Evolutionary conservation across 2,329 filamentous ascomycete genomes (phyloP).

Genomic region (Aureobasidium sp.): DNA sequence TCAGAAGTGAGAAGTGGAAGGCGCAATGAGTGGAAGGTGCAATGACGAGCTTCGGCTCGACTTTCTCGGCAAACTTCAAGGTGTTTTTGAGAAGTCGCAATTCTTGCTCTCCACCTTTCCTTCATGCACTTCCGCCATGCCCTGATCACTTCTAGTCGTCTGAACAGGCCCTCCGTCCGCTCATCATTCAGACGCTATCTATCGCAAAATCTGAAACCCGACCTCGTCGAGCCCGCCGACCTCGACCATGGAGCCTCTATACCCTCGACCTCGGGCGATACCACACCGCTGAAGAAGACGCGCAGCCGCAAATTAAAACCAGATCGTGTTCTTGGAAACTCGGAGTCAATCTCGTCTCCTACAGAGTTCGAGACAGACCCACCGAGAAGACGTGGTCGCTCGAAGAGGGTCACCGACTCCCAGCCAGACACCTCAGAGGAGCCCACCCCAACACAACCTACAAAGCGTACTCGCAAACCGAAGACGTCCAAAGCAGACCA

Average conservation of each 20-base stretch:
- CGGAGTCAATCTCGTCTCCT: neutral
- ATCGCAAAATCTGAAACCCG: neutral
- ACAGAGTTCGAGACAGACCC: neutral
- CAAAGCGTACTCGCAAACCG: neutral
- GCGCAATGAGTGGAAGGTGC: neutral
- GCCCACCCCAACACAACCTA: neutral
- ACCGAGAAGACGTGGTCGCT: conserved; percentile 15
- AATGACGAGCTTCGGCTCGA: conserved; percentile 1
- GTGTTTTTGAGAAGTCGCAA: conserved; percentile 2
- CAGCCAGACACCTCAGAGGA: neutral
- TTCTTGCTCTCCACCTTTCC: neutral
- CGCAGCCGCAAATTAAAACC: neutral
- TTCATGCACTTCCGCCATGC: conserved; percentile 12
- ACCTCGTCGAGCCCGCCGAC: neutral
- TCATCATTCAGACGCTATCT: neutral
- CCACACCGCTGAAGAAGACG: neutral
- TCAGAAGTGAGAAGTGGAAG: neutral
- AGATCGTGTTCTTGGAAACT: too few species aligned
- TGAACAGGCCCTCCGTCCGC: neutral
- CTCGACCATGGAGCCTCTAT: neutral
- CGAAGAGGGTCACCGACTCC: neutral
- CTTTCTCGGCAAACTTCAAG: neutral
- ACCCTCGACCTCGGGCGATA: neutral
- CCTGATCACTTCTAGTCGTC: neutral
- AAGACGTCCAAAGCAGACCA: neutral